phyloP scores from a whole-genome alignment of 495 filamentous ascomycete genomes.

The Neurospora sp. region DNA sequence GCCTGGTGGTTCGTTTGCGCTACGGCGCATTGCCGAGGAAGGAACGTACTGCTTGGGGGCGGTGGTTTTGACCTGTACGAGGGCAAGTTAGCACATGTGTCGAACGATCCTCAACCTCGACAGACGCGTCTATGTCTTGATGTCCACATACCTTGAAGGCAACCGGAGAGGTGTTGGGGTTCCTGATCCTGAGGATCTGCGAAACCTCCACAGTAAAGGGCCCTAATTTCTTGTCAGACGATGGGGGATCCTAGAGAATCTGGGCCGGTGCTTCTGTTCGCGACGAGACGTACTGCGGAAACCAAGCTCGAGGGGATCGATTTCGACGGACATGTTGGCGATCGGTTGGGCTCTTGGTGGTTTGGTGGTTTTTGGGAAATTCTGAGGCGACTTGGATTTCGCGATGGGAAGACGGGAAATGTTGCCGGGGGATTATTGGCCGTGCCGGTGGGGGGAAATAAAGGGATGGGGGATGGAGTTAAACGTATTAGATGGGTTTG shows the following conservation, averaged over 20 bases:
- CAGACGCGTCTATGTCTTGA: neutral
- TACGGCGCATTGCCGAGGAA: neutral
- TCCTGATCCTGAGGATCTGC: slow-evolving; percentile 70
- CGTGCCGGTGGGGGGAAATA: neutral
- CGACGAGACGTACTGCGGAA: slow-evolving; percentile 66
- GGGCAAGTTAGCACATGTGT: neutral
- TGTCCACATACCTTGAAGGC: slow-evolving; percentile 77
- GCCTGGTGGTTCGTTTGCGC: neutral
- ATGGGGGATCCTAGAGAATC: neutral
- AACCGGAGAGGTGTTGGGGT: slow-evolving; percentile 66
- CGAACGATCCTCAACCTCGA: neutral
- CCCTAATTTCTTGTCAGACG: slow-evolving; percentile 43
- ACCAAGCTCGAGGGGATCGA: slow-evolving; percentile 82
- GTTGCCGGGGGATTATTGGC: neutral
- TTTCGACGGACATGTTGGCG: slow-evolving; percentile 78
- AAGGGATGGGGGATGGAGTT: neutral
- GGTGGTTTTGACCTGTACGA: slow-evolving; percentile 85
- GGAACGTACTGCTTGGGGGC: slow-evolving; percentile 89
- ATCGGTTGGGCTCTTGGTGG: neutral
- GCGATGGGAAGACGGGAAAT: neutral
- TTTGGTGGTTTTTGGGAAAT: neutral
- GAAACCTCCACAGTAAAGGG: slow-evolving; percentile 89
- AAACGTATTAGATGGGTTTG: neutral
- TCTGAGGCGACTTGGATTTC: neutral
- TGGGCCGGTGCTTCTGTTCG: neutral